Evolutionary conservation across 306 rosid species (phyloP).

Genomic region (Glycine latifolia): DNA sequence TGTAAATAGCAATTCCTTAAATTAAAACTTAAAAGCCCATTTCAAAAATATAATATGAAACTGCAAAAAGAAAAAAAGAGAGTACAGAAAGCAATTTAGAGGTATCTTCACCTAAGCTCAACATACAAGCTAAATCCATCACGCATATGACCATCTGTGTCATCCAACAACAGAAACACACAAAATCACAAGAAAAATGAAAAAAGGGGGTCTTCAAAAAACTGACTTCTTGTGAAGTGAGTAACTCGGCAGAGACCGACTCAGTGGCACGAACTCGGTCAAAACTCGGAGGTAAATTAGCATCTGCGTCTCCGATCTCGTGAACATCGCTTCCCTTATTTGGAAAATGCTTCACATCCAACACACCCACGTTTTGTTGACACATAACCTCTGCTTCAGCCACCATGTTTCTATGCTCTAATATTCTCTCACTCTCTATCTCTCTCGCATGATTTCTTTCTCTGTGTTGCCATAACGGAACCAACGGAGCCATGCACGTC

Average conservation of each 20-base stretch:
- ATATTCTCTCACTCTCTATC: neutral
- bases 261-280: constrained; percentile 64
- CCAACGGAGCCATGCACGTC: no score
- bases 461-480: no score
- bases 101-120: no score
- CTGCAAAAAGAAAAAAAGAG: no score
- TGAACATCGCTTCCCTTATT: constrained; percentile 52
- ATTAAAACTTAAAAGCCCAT: no score
- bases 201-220: constrained; percentile 28
- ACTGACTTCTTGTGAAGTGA: constrained; percentile 68
- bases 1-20: no score
- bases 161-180: constrained; percentile 31
- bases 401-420: constrained; percentile 58
- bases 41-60: no score
- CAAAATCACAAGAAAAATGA: neutral
- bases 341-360: constrained; percentile 65
- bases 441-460: no score
- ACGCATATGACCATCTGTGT: neutral
- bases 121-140: no score
- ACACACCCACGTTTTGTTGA: constrained; percentile 60
- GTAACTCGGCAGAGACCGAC: constrained; percentile 60
- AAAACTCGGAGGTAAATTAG: constrained; percentile 50
- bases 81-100: no score
- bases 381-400: constrained; percentile 75
- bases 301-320: constrained; percentile 62